Percentiles rank a stretch among this genome's conserved stretches.
Evolutionary conservation across 176 grass and related monocot genomes (phyloP).

Genomic region (Echinochloa phyllopogon): DNA sequence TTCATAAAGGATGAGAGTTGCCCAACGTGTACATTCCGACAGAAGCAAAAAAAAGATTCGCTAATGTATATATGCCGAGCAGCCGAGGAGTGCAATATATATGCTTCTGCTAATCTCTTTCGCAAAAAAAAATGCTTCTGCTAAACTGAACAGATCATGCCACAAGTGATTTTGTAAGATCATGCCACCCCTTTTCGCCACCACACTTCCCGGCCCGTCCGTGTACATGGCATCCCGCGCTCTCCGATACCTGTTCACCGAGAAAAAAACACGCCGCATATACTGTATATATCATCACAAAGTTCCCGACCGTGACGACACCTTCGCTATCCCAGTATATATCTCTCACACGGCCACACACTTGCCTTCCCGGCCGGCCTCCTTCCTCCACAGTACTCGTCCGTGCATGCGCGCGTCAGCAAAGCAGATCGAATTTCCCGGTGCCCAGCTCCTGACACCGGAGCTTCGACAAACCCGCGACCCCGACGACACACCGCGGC

Average conservation of each 20-base stretch:
- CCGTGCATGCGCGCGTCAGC: background rate
- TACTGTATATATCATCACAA: too few relatives aligned
- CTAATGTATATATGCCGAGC: too few relatives aligned
- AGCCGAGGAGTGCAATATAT: too few relatives aligned
- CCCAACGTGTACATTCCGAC: too few relatives aligned
- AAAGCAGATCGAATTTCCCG: background rate
- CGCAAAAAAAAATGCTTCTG: too few relatives aligned
- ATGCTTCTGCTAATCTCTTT: too few relatives aligned
- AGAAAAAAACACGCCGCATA: background rate
- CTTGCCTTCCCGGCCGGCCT: background rate
- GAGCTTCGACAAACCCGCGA: slow-evolving; percentile 33
- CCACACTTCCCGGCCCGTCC: background rate
- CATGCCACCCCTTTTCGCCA: background rate
- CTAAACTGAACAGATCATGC: too few relatives aligned
- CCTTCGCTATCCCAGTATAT: background rate
- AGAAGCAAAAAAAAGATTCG: too few relatives aligned
- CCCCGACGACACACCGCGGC: slow-evolving; percentile 40
- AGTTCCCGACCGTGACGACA: background rate
- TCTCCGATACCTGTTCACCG: background rate
- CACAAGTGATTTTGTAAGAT: too few relatives aligned
- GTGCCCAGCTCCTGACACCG: slow-evolving; percentile 2
- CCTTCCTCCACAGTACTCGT: background rate
- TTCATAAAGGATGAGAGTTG: too few relatives aligned
- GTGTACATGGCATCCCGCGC: background rate
- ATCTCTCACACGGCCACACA: background rate